These are phyloP conservation scores for Penicillium salamii DNA, from an alignment of 495 filamentous ascomycete genomes.

Conservation along the genomic window DNA sequence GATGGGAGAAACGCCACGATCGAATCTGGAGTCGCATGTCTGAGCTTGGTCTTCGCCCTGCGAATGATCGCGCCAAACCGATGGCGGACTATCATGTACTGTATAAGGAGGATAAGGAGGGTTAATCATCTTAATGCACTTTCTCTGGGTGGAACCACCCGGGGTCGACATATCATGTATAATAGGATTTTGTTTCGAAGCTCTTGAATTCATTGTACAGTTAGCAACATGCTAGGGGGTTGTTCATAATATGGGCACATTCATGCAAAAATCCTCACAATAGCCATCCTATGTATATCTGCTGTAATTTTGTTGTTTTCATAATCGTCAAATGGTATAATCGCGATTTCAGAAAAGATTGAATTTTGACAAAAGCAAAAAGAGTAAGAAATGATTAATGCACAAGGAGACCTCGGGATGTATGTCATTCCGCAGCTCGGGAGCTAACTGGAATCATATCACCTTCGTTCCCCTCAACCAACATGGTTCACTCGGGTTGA, in stretches of 20 bases:
- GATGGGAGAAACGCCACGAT: slow-evolving; percentile 80
- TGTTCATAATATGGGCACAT: too few species aligned
- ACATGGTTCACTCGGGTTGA: slow-evolving; percentile 26
- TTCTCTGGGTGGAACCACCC: too few species aligned
- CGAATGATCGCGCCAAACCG: slow-evolving; percentile 22
- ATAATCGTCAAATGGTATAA: too few species aligned
- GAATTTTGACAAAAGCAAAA: too few species aligned
- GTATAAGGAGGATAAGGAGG: slow-evolving; percentile 19
- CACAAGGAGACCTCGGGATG: not conserved
- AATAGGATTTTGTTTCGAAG: not conserved
- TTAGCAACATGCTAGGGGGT: too few species aligned
- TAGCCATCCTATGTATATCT: too few species aligned
- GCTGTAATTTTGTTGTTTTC: too few species aligned
- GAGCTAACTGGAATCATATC: slow-evolving; percentile 5
- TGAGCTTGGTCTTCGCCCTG: slow-evolving; percentile 63
- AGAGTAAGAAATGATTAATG: too few species aligned
- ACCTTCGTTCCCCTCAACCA: slow-evolving; percentile 10
- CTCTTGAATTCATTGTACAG: slow-evolving; percentile 5
- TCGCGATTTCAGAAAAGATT: too few species aligned
- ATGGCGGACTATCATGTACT: slow-evolving; percentile 26
- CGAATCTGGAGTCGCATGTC: slow-evolving; percentile 72
- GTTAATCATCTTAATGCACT: not conserved
- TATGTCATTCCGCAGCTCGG: slow-evolving; percentile 7
- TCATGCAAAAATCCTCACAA: too few species aligned
- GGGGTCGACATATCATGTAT: not conserved